Evolutionary conservation across 164 flowering plant genomes (phyloP).

Genomic region (Vitis riparia): DNA sequence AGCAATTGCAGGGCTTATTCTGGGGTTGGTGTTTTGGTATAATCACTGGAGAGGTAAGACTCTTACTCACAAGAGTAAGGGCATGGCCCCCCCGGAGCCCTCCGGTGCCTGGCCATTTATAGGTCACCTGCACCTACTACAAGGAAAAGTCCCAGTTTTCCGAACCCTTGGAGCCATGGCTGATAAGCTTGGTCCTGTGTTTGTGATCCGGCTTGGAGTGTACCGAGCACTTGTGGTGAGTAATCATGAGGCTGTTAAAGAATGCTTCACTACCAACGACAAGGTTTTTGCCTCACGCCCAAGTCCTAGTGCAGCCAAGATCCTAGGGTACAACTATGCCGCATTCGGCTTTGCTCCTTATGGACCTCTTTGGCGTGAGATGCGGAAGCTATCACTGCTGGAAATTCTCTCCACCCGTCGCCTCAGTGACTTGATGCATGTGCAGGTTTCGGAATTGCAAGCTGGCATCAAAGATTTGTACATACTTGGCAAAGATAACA

Average conservation of each 20-base stretch:
- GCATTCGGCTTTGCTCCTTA: neutral
- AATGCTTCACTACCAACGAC: neutral
- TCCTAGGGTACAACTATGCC: neutral
- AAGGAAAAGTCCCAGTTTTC: neutral
- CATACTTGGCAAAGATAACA: too few relatives aligned
- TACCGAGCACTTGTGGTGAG: neutral
- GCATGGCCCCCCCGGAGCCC: neutral
- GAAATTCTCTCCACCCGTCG: too few relatives aligned
- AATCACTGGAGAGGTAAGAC: too few relatives aligned
- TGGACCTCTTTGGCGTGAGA: constrained; percentile 10
- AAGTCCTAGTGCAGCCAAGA: neutral
- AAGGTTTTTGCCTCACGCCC: neutral
- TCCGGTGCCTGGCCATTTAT: constrained; percentile 10
- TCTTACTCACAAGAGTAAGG: too few relatives aligned
- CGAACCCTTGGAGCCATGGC: constrained; percentile 2
- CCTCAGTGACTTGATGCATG: too few relatives aligned
- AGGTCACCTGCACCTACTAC: constrained; percentile 5
- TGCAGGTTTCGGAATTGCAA: too few relatives aligned
- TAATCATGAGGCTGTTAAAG: neutral
- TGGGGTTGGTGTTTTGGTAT: too few relatives aligned
- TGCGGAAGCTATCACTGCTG: neutral
- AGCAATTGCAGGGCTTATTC: too few relatives aligned
- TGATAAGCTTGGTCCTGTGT: constrained; percentile 1
- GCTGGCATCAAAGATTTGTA: too few relatives aligned
- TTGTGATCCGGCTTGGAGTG: constrained; percentile 4